Evolutionary conservation across 2,329 filamentous ascomycete genomes (phyloP).

Genomic region (Myriosclerotinia scirpicola): DNA sequence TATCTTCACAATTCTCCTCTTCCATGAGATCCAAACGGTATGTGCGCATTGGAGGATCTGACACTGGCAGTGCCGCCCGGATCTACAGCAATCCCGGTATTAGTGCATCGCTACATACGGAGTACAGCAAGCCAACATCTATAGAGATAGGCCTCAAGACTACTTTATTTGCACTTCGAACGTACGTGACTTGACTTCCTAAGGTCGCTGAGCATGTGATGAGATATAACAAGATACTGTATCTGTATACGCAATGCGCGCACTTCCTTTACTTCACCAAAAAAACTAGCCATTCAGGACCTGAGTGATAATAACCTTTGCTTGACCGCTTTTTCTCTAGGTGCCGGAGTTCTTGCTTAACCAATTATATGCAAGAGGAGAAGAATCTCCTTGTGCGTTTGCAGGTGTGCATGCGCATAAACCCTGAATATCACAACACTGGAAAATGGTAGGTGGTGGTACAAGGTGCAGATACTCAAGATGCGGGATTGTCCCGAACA

Average conservation of each 20-base stretch:
- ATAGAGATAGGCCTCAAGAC: neutral
- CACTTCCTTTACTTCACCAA: neutral
- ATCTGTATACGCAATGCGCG: slow-evolving; percentile 11
- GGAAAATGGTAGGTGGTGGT: too few species aligned
- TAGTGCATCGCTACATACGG: neutral
- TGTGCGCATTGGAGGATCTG: slow-evolving; percentile 5
- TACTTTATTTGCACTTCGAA: slow-evolving; percentile 15
- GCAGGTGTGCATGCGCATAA: neutral
- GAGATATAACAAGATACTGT: neutral
- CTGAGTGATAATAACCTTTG: neutral
- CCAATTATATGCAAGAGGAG: neutral
- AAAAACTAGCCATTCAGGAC: neutral
- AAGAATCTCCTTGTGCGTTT: slow-evolving; percentile 2
- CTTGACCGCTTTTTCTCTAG: slow-evolving; percentile 12
- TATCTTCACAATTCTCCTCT: neutral
- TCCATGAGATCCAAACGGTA: slow-evolving; percentile 5
- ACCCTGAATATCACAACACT: neutral
- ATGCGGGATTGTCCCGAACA: neutral
- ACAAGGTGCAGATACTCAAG: neutral
- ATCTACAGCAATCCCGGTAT: slow-evolving; percentile 14
- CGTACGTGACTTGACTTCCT: neutral
- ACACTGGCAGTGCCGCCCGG: slow-evolving; percentile 17
- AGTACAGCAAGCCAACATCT: slow-evolving; percentile 9
- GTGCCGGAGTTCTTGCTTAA: neutral
- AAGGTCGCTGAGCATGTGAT: neutral